phyloP scores from a whole-genome alignment of 306 rosid genomes.

The Mimosa bimucronata region DNA sequence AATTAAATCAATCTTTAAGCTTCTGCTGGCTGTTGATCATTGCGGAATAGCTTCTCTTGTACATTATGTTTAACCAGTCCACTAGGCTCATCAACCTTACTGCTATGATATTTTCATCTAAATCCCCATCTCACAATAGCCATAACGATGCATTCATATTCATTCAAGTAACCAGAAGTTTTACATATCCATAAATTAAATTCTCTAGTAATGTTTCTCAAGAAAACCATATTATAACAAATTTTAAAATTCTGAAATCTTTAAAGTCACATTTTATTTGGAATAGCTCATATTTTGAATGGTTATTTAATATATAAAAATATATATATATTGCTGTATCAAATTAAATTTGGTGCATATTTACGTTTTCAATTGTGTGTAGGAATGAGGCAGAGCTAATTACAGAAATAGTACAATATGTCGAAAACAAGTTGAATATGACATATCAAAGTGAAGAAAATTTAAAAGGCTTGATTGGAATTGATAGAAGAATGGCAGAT shows the following conservation, averaged over 20 bases:
- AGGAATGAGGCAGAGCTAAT: not conserved
- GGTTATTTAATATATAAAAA: too few relatives aligned
- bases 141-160: not conserved
- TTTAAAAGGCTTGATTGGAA: slow-evolving; percentile 19
- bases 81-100: not conserved
- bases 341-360: too few relatives aligned
- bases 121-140: not conserved
- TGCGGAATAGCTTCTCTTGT: too few relatives aligned
- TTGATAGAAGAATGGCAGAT: slow-evolving; percentile 10
- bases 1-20: not conserved
- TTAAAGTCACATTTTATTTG: not conserved
- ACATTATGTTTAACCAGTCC: too few relatives aligned
- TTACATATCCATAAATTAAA: not conserved
- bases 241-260: not conserved
- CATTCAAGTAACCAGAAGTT: not conserved
- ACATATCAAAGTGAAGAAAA: not conserved
- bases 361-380: too few relatives aligned
- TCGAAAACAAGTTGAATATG: not conserved
- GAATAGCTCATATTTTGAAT: too few relatives aligned
- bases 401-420: not conserved
- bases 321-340: too few relatives aligned
- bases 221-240: not conserved
- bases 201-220: not conserved
- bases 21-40: too few relatives aligned
- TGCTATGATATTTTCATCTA: not conserved